These are phyloP conservation scores for Cladosporium sp. DNA, from an alignment of 2,329 filamentous ascomycete genomes.

Conservation along the genomic window DNA sequence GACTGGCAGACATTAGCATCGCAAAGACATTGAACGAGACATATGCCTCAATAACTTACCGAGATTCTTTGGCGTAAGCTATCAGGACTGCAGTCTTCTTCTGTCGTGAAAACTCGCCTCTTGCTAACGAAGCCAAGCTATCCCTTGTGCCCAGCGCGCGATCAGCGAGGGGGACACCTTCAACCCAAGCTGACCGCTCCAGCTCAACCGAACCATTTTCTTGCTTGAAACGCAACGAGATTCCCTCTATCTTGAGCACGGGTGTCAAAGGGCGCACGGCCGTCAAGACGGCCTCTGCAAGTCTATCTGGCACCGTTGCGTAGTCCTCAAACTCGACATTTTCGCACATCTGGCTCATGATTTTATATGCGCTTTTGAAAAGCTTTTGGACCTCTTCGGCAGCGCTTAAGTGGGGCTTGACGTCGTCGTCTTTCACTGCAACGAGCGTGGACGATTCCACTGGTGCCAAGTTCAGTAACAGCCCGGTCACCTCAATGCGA, in stretches of 20 bases:
- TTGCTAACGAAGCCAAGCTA: too few species aligned
- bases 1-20: too few species aligned
- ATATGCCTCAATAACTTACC: too few species aligned
- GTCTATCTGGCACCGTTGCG: neutral
- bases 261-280: constrained; percentile 24
- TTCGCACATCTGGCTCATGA: neutral
- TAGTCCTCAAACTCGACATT: constrained; percentile 3
- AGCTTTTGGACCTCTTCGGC: neutral
- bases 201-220: too few species aligned
- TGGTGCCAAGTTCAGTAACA: neutral
- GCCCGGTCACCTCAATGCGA: neutral
- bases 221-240: neutral
- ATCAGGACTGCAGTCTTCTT: too few species aligned
- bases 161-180: neutral
- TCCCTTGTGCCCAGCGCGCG: too few species aligned
- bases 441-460: neutral
- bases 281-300: constrained; percentile 15
- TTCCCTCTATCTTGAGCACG: neutral
- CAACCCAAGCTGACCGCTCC: too few species aligned
- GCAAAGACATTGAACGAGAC: too few species aligned
- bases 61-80: too few species aligned
- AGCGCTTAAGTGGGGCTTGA: neutral
- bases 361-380: neutral
- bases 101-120: too few species aligned
- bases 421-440: neutral